These are phyloP conservation scores for Trichocomaceae sp. DNA, from an alignment of 2,329 filamentous ascomycete species.

Conservation along the genomic window DNA sequence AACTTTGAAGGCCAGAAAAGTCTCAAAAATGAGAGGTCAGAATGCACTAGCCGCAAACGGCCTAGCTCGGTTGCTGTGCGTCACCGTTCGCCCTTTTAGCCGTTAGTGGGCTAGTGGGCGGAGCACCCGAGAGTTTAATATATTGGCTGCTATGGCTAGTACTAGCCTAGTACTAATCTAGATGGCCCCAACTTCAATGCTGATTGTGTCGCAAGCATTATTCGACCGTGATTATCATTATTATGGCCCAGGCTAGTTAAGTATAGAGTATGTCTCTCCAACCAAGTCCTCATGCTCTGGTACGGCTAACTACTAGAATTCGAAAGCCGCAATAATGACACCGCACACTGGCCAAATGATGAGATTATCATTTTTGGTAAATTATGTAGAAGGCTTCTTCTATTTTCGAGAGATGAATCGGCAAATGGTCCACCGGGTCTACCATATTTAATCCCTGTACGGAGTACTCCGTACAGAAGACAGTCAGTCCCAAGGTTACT, in stretches of 20 bases:
- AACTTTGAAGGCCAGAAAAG: not conserved
- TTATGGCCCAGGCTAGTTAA: no score
- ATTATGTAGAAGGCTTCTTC: not conserved
- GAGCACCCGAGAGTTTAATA: slow-evolving; percentile 2
- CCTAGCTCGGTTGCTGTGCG: not conserved
- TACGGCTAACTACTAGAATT: no score
- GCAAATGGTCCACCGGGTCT: not conserved
- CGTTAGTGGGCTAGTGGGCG: not conserved
- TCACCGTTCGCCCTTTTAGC: not conserved
- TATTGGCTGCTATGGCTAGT: not conserved
- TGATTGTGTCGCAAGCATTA: no score
- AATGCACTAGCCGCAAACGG: not conserved
- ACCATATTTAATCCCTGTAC: no score
- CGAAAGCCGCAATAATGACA: no score
- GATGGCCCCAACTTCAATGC: not conserved
- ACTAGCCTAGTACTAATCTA: no score
- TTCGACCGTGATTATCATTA: no score
- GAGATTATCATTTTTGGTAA: not conserved
- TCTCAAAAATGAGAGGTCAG: slow-evolving; percentile 5
- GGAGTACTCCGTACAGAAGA: not conserved
- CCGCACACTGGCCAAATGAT: not conserved
- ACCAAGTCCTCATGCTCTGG: no score
- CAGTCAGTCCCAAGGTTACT: not conserved
- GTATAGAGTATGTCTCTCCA: no score
- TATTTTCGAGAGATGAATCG: not conserved